These are phyloP conservation scores for Acidomyces sp. DNA, from an alignment of 495 filamentous ascomycete species.

Conservation along the genomic window DNA sequence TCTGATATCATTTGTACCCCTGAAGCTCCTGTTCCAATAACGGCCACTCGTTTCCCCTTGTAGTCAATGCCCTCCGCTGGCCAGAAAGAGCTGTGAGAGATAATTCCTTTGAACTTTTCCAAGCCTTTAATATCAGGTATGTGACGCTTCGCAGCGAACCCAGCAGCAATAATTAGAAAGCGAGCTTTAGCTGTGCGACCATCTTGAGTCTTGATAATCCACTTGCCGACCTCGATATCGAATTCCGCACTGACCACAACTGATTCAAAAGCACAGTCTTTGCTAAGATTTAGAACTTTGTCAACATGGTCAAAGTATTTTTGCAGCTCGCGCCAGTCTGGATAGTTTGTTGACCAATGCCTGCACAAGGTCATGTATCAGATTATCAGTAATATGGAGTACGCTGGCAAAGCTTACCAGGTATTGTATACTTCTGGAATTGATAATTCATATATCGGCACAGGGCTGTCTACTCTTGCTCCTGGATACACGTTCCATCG, in stretches of 20 bases:
- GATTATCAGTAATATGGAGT: not conserved
- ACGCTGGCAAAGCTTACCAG: not conserved
- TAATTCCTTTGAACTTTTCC: constrained; percentile 31
- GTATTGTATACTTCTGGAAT: constrained; percentile 31
- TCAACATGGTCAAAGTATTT: constrained; percentile 35
- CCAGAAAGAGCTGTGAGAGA: constrained; percentile 43
- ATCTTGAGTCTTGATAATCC: constrained; percentile 29
- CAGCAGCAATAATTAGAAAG: constrained; percentile 30
- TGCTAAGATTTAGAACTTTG: constrained; percentile 31
- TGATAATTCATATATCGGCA: constrained; percentile 33
- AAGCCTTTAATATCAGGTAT: constrained; percentile 29
- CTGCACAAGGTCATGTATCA: constrained; percentile 24
- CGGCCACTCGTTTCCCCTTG: constrained; percentile 40
- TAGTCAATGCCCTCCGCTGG: constrained; percentile 36
- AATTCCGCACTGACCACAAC: constrained; percentile 30
- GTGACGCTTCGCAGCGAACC: constrained; percentile 30
- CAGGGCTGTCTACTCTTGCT: constrained; percentile 32
- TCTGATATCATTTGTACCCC: constrained; percentile 37
- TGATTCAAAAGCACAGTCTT: constrained; percentile 33
- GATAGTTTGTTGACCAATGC: constrained; percentile 35
- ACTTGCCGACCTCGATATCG: constrained; percentile 26
- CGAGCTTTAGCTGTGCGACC: constrained; percentile 20
- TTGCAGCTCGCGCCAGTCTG: constrained; percentile 28
- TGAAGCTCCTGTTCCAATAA: constrained; percentile 45
- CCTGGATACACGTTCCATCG: constrained; percentile 35